Evolutionary conservation across 192 early-diverging fungal species (phyloP), one percentile per base, ranked within the genome.

Genomic region (Coemansia sp.): DNA sequence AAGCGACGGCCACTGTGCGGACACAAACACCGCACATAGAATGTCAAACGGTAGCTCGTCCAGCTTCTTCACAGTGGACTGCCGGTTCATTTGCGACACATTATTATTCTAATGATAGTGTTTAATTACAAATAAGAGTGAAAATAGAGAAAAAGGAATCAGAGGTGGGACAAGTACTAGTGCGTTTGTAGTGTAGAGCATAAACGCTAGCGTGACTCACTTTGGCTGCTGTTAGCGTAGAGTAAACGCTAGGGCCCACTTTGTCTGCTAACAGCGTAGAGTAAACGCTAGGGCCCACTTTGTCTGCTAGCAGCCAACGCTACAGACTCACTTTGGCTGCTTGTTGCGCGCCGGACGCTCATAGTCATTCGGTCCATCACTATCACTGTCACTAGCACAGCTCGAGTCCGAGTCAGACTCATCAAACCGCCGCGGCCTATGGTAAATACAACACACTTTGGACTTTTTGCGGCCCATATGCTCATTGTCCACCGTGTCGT

Each of bases 361-460:
- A 54, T 84, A 84, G 29, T 68, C 79, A 60, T 81, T 84, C 3
- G 78, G 83, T 51, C 39, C 17, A 37, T 62, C 53, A 47, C 50
- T 48, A 64, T 51, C 37, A 50, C 52, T 50, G 62, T 49, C 32
- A 53, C 67, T 49, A 48, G 41, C 48, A 15, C 55, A 23, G n/a
- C 45, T 23, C 32, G 47, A 61, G n/a, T 79, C 79, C 29, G 83
- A 75, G 67, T 80, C 77, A 0, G 83, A 84, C 63, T 84, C 83
- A 38, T 68, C 83, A 17, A 78, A 81, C 35, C 41, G 37, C 9
- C 79, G 75, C 61, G 72, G 51, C 43, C 72, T 65, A 35, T 65
- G 69, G 60, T 62, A 82, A 19, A 84, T 84, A 52, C 83, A 84
- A 68, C 83, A 82, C 5, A 84, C 73, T 39, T 84, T 84, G 62